Base-by-base conservation (phyloP, 2,329 filamentous ascomycete genomes). In the Talaromyces islandicus region DNA sequence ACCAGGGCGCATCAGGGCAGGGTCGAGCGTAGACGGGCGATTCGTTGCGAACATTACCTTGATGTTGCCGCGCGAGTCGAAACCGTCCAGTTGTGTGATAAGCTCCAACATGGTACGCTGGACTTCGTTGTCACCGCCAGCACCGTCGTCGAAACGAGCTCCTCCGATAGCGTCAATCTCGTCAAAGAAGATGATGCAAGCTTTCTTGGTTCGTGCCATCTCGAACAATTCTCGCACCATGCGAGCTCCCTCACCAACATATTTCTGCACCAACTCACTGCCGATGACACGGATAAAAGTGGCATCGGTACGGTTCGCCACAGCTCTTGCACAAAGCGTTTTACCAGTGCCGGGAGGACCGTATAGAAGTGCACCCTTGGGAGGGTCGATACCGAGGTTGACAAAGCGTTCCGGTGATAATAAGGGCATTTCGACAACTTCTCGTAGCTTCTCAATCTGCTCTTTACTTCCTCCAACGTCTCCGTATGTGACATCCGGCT, bases 31-130 rank as follows among this genome's bases (percentile, higher is more conserved):
- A 4, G 92, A 96, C 3, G 93, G 93, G 75, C 93, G 85, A 83
- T 97, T 97, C 73, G 93, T 97, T 61, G 93, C 93, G 72, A 97
- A 97, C 93, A 97, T 97, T 77, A 97, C 93, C 80, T 97, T 97
- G 83, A 97, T 97, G 78, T 97, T 97, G 75, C 93, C 93, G 75
- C 93, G 85, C 54, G 92, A 90, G 72, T 97, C 93, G 80, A 97
- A 97, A 64, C 93, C 93, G 71, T 97, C 93, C 53, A 97, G 83
- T 77, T 97, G 93, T 35, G 93, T 97, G 72, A 97, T 97, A 57
- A 97, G 83, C 74, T 97, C 93, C 82, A 97, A 79, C 93, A 97
- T 97, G 65, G 93, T 97, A 80, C 93, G 85, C 78, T 97, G 93
- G 7, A 97, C 93, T 76, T 97, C 93, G 73, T 97, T 97, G 77